phyloP scores from a whole-genome alignment of 345 rosid genomes.

The Populus pruinosa region DNA sequence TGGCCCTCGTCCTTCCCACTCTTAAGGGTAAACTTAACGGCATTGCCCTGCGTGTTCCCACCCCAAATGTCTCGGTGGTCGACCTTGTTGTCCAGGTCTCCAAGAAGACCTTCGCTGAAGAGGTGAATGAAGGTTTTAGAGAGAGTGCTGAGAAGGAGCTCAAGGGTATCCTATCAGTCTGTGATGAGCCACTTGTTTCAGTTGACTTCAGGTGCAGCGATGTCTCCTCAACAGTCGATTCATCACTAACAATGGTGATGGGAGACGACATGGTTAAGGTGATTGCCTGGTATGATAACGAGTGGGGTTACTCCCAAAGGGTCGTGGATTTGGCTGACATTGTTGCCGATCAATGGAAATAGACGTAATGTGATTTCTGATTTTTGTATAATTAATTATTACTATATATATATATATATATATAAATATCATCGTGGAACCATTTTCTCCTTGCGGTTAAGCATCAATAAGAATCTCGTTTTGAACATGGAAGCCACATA shows the following conservation, averaged over 20 bases:
- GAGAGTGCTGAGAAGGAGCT: slow-evolving; percentile 80
- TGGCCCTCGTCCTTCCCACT: slow-evolving; percentile 84
- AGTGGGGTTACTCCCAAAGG: slow-evolving; percentile 99
- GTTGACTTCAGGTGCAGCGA: slow-evolving; percentile 93
- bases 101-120: slow-evolving; percentile 92
- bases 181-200: slow-evolving; percentile 93
- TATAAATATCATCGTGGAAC: slow-evolving; percentile 6
- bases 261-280: slow-evolving; percentile 99
- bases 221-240: slow-evolving; percentile 77
- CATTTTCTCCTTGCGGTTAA: slow-evolving; percentile 4
- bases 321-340: slow-evolving; percentile 95
- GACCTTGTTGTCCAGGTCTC: slow-evolving; percentile 90
- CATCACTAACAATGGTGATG: slow-evolving; percentile 95
- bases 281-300: slow-evolving; percentile 96
- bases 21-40: slow-evolving; percentile 95
- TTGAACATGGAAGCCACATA: neutral
- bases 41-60: slow-evolving; percentile 92
- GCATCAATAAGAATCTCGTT: slow-evolving; percentile 23
- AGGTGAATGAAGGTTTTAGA: slow-evolving; percentile 88
- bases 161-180: slow-evolving; percentile 72
- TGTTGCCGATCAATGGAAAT: slow-evolving; percentile 86
- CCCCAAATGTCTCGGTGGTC: slow-evolving; percentile 92
- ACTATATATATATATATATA: slow-evolving; percentile 8
- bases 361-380: slow-evolving; percentile 22
- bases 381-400: slow-evolving; percentile 30